Base-by-base conservation (phyloP, 805 yeast genomes). In the Candida peoriensis region DNA sequence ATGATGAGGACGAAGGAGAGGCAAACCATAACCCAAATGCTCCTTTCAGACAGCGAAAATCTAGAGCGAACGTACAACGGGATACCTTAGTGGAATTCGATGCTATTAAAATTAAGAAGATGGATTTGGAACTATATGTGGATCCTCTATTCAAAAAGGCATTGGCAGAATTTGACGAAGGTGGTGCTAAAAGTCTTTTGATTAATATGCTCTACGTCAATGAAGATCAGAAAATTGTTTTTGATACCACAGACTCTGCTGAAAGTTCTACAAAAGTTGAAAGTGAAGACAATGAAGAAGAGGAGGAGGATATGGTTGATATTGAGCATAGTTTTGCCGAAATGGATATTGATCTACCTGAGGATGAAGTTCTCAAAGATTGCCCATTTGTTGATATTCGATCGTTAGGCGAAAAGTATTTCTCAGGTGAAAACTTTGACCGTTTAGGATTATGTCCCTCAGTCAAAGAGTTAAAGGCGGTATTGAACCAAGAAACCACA, bases 141-240 rank as follows among this genome's bases (percentile, higher is more conserved):
- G 90, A 83, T 57, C 90, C 90, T 0, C 61, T 83, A 20, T 83
- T 83, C 56, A 81, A 79, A 46, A 80, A 78, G 49, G 81, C 86
- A 1, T 61, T 82, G 32, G 76, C 87, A 0, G 89, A 81, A 34
- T 82, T 82, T 47, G 93, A 83, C 54, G 90, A 82, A 60, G 89
- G 89, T 25, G 90, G 93, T 3, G 80, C 90, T 7, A 82, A 79
- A 50, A 74, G 84, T 39, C 61, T 83, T 8, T 55, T 83, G 24
- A 50, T 80, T 41, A 82, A 82, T 44, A 75, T 83, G 13, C 63
- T 82, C 28, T 65, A 63, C 40, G 65, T 77, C 10, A 79, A 79
- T 46, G 38, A 56, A 1, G 48, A 68, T 1, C 77, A 77, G 0
- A 58, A 79, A 43, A 74, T 82, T 3, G 70, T 79, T 1, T 80